These are phyloP conservation scores for Fonsecaea nubica DNA, from an alignment of 2,329 filamentous ascomycete genomes.

Conservation along the genomic window DNA sequence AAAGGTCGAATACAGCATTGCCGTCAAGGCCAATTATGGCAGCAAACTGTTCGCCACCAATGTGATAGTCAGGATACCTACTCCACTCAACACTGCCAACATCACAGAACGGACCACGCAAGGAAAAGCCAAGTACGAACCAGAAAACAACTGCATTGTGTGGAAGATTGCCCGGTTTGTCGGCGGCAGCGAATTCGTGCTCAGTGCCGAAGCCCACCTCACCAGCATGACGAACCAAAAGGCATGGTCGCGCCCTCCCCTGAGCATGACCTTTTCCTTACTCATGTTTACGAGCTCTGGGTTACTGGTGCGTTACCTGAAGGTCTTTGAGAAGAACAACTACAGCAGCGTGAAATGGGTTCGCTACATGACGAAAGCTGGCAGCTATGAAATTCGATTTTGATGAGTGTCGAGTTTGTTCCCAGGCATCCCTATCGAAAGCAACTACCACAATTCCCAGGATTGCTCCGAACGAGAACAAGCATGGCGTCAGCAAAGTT, in stretches of 20 bases:
- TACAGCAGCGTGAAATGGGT: slow-evolving; percentile 99
- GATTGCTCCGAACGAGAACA: not conserved
- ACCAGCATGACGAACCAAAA: slow-evolving; percentile 99
- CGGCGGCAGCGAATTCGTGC: slow-evolving; percentile 93
- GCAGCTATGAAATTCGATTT: slow-evolving; percentile 94
- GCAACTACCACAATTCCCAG: not conserved
- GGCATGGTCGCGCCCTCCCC: slow-evolving; percentile 90
- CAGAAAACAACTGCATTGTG: slow-evolving; percentile 95
- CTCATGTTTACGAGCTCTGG: slow-evolving; percentile 99
- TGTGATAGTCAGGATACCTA: slow-evolving; percentile 91
- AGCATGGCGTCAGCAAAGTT: not conserved
- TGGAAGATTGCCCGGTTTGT: slow-evolving; percentile 99
- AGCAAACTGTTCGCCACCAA: slow-evolving; percentile 97
- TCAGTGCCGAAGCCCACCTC: slow-evolving; percentile 89
- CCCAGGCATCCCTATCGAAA: not conserved
- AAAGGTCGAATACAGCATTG: slow-evolving; percentile 98
- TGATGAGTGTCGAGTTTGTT: slow-evolving; percentile 10
- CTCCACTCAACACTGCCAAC: slow-evolving; percentile 92
- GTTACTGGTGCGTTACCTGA: slow-evolving; percentile 88
- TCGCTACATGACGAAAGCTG: slow-evolving; percentile 96
- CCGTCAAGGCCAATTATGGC: slow-evolving; percentile 95
- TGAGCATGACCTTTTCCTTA: slow-evolving; percentile 89
- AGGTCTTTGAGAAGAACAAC: slow-evolving; percentile 99
- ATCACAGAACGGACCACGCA: slow-evolving; percentile 93
- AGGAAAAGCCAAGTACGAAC: slow-evolving; percentile 98